These are phyloP conservation scores for Lentinula novae-zelandiae DNA, from an alignment of 1,284 basidiomycete species.

Conservation along the genomic window DNA sequence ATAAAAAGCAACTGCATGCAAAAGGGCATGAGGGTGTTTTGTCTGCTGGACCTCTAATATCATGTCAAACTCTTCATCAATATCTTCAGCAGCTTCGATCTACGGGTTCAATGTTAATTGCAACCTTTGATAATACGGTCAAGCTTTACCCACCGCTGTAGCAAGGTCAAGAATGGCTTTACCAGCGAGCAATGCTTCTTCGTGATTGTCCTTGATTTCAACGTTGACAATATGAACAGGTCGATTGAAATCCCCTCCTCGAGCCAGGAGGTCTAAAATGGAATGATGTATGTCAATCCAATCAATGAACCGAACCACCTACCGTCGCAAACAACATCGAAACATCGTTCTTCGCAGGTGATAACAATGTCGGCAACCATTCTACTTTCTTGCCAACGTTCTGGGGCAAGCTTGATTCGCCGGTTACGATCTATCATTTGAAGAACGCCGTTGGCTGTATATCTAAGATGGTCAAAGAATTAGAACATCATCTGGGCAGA, in stretches of 20 bases:
- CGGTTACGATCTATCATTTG: conserved; percentile 98
- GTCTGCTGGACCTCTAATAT: conserved; percentile 86
- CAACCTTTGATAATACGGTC: neutral
- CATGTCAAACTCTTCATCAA: conserved; percentile 88
- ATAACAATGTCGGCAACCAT: conserved; percentile 93
- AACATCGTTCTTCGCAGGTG: conserved; percentile 98
- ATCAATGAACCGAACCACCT: neutral
- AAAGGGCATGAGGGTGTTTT: conserved; percentile 86
- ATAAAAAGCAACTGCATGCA: conserved; percentile 91
- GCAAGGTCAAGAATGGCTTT: conserved; percentile 95
- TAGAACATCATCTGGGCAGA: conserved; percentile 14
- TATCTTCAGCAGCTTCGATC: conserved; percentile 84
- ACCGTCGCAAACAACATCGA: conserved; percentile 98
- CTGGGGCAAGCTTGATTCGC: conserved; percentile 88
- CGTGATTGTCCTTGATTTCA: conserved; percentile 99
- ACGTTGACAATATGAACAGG: conserved; percentile 97
- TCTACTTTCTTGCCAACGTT: conserved; percentile 93
- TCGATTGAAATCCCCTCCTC: conserved; percentile 91
- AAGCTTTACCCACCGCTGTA: conserved; percentile 62
- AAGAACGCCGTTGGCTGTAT: conserved; percentile 94
- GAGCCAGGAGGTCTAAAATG: conserved; percentile 73
- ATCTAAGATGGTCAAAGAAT: conserved; percentile 44
- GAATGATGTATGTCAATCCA: conserved; percentile 10
- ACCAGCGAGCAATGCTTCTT: conserved; percentile 95
- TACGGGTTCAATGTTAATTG: conserved; percentile 27